Evolutionary conservation across 176 grass and related monocot species (phyloP), one percentile per base, ranked within the genome.

Genomic region (Cymbopogon citratus): DNA sequence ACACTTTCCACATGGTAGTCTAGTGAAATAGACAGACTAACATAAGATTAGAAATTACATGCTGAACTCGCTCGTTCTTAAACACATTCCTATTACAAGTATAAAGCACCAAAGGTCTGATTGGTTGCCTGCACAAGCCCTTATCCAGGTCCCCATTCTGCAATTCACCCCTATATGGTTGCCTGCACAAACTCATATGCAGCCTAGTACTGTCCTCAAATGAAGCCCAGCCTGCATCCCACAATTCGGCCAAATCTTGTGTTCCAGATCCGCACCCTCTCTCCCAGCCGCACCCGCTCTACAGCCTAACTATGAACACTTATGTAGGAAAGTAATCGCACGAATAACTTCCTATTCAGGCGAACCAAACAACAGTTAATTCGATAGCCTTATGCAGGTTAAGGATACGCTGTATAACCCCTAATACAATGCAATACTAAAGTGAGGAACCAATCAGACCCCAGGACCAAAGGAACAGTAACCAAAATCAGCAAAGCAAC

Each of bases 401-500:
- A 59, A 59, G 21, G n/a, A 3, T 59, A 59, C 0, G n/a, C 54
- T 59, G 54, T 59, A 24, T 56, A 56, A 23, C 52, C 52, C 54
- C 54, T 59, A 59, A 59, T 23, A 59, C n/a, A 24, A 59, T 11
- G n/a, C 54, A 59, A 59, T 21, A n/a, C 54, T 5, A 24, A 63
- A 66, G 31, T 41, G 74, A n/a, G n/a, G n/a, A n/a, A n/a, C n/a
- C n/a, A n/a, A n/a, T n/a, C n/a, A n/a, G n/a, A n/a, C n/a, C n/a
- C n/a, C n/a, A n/a, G n/a, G n/a, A 59, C 19, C 9, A 15, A 63
- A 60, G 48, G 62, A 81, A 85, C 69, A 77, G 29, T 57, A 88
- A 60, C 24, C 12, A 79, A 76, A 84, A 83, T 71, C n/a, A 85
- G 60, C 11, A 27, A 56, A 28, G 23, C 5, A 18, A 8, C 13